A percentile compares a stretch with the other conserved stretches of the same genome.
These are phyloP conservation scores for Xylariaceae sp. DNA, from an alignment of 2,329 filamentous ascomycete genomes.

Conservation along the genomic window DNA sequence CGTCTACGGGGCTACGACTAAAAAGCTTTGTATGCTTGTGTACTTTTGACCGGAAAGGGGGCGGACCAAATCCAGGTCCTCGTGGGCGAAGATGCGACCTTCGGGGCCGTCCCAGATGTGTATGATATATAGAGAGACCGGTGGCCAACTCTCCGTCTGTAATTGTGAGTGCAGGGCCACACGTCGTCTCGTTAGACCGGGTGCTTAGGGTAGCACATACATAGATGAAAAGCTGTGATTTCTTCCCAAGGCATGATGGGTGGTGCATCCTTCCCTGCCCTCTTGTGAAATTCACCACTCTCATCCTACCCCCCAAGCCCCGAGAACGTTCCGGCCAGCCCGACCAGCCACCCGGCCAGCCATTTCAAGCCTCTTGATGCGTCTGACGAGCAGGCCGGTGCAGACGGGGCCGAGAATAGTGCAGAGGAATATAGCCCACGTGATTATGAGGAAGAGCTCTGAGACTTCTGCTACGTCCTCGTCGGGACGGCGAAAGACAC, in stretches of 20 bases:
- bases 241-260: too few relatives aligned
- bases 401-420: constrained; percentile 46
- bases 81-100: constrained; percentile 4
- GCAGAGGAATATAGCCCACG: constrained; percentile 52
- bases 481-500: constrained; percentile 33
- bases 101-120: constrained; percentile 6
- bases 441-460: constrained; percentile 46
- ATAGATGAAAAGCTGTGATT: too few relatives aligned
- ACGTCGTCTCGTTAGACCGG: too few relatives aligned
- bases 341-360: constrained; percentile 9
- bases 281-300: neutral
- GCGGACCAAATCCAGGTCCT: constrained; percentile 2
- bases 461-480: constrained; percentile 23
- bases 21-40: constrained; percentile 10
- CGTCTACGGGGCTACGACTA: constrained; percentile 15
- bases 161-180: neutral
- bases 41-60: constrained; percentile 6
- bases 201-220: too few relatives aligned
- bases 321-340: constrained; percentile 20
- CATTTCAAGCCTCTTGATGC: constrained; percentile 34
- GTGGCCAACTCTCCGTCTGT: constrained; percentile 1
- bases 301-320: constrained; percentile 27
- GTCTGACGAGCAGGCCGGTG: constrained; percentile 42
- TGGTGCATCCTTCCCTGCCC: too few relatives aligned
- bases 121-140: constrained; percentile 18